phyloP scores from a whole-genome alignment of 495 filamentous ascomycete species.

The Xylaria venustula region DNA sequence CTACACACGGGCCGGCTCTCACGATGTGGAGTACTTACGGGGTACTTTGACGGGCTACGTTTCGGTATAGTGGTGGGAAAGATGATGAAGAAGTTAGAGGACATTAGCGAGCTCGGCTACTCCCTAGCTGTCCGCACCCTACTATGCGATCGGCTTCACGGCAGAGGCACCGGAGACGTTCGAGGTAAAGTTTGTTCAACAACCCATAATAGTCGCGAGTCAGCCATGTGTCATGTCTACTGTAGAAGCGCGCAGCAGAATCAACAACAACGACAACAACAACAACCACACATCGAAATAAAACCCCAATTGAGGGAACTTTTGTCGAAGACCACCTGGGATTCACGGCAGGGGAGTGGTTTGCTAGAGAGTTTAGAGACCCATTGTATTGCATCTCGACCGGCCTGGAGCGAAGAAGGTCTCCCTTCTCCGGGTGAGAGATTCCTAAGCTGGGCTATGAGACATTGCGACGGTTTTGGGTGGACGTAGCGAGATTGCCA shows the following conservation, averaged over 20 bases:
- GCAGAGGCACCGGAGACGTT: background rate
- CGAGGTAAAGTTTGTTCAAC: background rate
- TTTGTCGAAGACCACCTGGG: background rate
- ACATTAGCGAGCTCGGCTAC: background rate
- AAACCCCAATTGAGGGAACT: background rate
- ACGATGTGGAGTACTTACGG: background rate
- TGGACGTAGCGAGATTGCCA: background rate
- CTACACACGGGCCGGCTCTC: background rate
- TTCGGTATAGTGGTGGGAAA: no score
- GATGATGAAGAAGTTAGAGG: background rate
- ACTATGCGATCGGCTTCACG: background rate
- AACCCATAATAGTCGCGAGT: background rate
- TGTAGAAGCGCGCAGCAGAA: background rate
- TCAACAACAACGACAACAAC: no score
- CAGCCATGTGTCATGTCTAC: no score
- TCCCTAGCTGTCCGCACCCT: background rate
- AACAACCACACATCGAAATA: no score
- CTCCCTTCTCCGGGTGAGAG: background rate
- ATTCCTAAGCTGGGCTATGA: background rate
- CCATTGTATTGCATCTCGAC: background rate
- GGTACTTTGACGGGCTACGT: background rate
- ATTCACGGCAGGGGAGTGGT: background rate
- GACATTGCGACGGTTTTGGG: constrained; percentile 11
- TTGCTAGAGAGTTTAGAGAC: background rate
- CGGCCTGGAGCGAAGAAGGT: background rate